Evolutionary conservation across 2,329 filamentous ascomycete genomes (phyloP), one percentile per base, ranked within the genome.

Genomic region (Furcasterigmium furcatum): DNA sequence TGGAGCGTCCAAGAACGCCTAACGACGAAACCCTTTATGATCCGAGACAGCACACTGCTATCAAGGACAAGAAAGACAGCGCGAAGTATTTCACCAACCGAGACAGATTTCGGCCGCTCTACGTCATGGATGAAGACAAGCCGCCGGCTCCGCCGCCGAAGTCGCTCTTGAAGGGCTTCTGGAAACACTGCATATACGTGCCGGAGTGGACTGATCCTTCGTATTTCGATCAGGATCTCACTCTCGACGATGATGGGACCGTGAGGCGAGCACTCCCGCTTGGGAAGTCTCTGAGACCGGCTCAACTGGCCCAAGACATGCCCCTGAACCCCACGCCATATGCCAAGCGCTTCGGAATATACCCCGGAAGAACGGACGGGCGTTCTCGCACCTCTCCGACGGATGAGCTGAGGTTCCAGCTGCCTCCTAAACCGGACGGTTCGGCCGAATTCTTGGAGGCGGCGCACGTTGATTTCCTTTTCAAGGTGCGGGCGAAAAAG

Each of bases 321-420:
- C 41, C 46, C 36, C 45, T 47, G 24, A 50, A 54, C 14, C 61
- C 61, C 5, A 60, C 60, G 9, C 45, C 50, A 9, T 55, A 59
- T 24, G 61, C 62, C 2, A 27, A 53, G 14, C 50, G 62, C 30
- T 64, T 58, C 29, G 57, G 62, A 14, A 51, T 64, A 5, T 59
- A 58, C 30, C 58, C 57, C 1, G 58, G 51, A 2, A 52, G 57
- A 2, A 48, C 41, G 4, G 60, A 62, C 39, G 62, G 61, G 1
- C 55, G 62, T n/a, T 64, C 62, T 13, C 50, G 57, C 21, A 53
- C 58, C 9, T 60, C 62, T 3, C 62, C 60, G 5, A 60, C 58
- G 18, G 7, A 13, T 4, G 40, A 42, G 7, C 16, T 32, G 6
- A 20, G 32, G 32, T 16, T 4, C 12, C 10, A 9, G 14, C 9